Evolutionary conservation across 2,329 filamentous ascomycete species (phyloP).

Genomic region (Phoma herbarum): DNA sequence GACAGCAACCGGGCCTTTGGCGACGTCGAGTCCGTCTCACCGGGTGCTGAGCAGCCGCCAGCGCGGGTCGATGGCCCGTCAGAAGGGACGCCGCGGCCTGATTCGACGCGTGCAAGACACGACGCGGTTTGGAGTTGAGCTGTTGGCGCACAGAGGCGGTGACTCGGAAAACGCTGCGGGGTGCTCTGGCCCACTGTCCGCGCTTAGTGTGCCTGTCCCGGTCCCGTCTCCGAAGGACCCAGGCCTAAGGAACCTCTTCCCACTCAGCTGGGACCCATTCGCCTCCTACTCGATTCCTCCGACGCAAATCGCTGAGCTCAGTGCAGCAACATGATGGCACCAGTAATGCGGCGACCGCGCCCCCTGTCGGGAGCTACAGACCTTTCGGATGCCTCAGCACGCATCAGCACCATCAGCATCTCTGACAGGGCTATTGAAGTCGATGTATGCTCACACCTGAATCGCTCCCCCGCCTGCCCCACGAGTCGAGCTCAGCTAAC

Average conservation of each 20-base stretch:
- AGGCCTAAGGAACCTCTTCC: constrained; percentile 22
- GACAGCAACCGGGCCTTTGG: constrained; percentile 7
- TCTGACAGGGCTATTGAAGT: constrained; percentile 10
- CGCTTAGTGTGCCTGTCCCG: constrained; percentile 15
- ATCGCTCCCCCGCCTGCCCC: constrained; percentile 18
- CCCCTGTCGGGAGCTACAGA: constrained; percentile 19
- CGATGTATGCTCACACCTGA: constrained; percentile 17
- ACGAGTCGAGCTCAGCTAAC: constrained; percentile 30
- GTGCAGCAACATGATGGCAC: constrained; percentile 9
- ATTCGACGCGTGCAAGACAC: constrained; percentile 12
- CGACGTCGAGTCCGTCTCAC: constrained; percentile 4
- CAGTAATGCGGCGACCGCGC: constrained; percentile 5
- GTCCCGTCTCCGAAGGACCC: constrained; percentile 18
- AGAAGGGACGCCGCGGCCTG: not conserved
- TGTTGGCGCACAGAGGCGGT: constrained; percentile 15
- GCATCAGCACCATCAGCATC: not conserved
- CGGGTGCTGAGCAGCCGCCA: constrained; percentile 15
- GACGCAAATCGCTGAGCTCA: constrained; percentile 10
- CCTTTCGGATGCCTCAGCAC: constrained; percentile 4
- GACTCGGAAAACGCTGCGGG: constrained; percentile 13
- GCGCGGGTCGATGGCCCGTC: not conserved
- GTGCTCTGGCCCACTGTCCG: constrained; percentile 13
- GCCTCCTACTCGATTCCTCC: constrained; percentile 17
- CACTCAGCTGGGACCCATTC: constrained; percentile 18
- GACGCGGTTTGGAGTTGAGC: constrained; percentile 9